Percentiles rank a stretch among this genome's conserved stretches.
Conservation (phyloP, 2,329 filamentous ascomycete species). For the Aureobasidium sp. region DNA sequence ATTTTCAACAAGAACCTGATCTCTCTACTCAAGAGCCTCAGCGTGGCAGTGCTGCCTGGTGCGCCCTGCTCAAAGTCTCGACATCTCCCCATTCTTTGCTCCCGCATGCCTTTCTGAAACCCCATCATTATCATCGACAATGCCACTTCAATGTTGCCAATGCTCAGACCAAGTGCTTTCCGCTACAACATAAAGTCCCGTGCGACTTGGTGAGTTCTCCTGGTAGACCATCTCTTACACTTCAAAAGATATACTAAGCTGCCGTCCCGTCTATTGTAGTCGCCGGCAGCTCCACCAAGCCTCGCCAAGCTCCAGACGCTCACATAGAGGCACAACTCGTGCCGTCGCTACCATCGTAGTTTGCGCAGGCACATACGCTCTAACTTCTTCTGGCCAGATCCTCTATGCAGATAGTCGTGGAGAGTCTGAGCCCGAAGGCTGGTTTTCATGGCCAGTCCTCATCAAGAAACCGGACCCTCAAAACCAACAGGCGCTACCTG, state of each 20-base stretch:
- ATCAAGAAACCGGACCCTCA: background rate
- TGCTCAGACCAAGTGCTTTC: constrained; percentile 5
- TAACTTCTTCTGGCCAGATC: background rate
- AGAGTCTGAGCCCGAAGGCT: background rate
- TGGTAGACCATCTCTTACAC: background rate
- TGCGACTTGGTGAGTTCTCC: background rate
- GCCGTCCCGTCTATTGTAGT: background rate
- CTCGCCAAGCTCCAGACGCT: background rate
- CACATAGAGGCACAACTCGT: background rate
- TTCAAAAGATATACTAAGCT: background rate
- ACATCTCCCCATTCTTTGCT: background rate
- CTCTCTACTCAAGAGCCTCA: background rate
- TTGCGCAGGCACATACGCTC: background rate
- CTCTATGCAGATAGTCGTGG: constrained; percentile 5
- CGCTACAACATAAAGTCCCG: background rate
- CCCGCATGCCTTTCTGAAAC: background rate
- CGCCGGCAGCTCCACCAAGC: background rate
- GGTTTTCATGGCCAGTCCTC: constrained; percentile 8
- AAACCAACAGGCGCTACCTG: background rate
- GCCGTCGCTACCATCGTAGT: background rate
- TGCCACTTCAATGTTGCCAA: background rate
- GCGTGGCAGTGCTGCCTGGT: background rate
- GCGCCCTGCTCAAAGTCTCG: background rate
- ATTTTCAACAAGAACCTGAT: background rate
- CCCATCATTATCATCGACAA: background rate